Evolutionary conservation across 768 basidiomycete genomes (phyloP), one percentile per base, ranked within the genome.

Genomic region (Dentipellis sp.): DNA sequence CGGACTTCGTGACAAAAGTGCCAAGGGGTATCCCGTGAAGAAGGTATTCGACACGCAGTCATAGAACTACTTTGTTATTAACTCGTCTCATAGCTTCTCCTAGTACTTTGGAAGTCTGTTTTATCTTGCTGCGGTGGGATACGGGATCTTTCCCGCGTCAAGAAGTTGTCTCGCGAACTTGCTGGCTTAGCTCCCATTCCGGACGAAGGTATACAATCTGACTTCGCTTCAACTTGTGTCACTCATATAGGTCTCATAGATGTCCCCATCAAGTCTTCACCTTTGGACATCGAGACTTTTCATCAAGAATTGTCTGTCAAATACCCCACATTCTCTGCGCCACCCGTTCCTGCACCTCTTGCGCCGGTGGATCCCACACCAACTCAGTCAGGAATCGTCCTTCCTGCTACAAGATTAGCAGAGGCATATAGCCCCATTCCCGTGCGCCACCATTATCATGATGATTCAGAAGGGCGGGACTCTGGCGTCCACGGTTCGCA

Each of bases 21-120:
- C 92, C 2, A 94, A 91, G 66, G 91, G 91, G 5, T 99, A 97
- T 71, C 97, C 97, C 0, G 89, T 97, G 63, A 99, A 98, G 74
- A 97, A 97, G 81, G 94, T 90, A 53, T 19, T 68, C 54, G 17
- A 37, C 39, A 38, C 49, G 58, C 54, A 23, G 58, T 39, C 53
- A 21, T 35, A 39, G 51, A 47, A 59, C 35, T 39, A 48, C 39
- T 10, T 39, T 52, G 42, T 59, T 57, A 58, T 60, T 54, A 29
- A 29, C 22, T 50, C 56, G 38, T 50, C 9, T 49, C 64, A 29
- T 29, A 97, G 94, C 82, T 97, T 3, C 79, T 99, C 11, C 80
- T 98, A 14, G 80, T 99, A 0, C 74, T 97, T 9, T 99, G 97
- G 97, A 99, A 98, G 68, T 83, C 91, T 0, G 71, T 98, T 40